These are phyloP conservation scores for Krasilnikovozyma curviuscula DNA, from an alignment of 768 basidiomycete genomes.

Conservation along the genomic window DNA sequence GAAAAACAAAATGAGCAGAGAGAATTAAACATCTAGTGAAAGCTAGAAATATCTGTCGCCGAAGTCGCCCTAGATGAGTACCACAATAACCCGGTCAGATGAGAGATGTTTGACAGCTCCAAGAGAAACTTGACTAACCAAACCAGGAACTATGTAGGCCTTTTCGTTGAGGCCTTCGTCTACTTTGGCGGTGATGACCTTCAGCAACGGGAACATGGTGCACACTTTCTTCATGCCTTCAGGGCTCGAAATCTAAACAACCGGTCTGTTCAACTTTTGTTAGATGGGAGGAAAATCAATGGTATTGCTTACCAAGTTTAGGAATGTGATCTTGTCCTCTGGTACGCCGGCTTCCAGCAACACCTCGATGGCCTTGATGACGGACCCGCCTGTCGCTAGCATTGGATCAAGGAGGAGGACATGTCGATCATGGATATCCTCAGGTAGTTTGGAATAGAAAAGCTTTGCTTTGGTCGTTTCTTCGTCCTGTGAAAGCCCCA, in stretches of 20 bases:
- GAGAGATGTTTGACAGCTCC: no score
- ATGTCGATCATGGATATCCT: conserved; percentile 76
- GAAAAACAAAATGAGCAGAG: no score
- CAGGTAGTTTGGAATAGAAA: conserved; percentile 84
- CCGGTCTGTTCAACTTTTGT: not conserved
- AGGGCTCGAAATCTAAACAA: conserved; percentile 57
- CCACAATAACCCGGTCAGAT: no score
- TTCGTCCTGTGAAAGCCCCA: no score
- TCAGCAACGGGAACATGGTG: conserved; percentile 48
- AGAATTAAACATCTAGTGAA: no score
- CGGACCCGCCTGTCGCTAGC: conserved; percentile 89
- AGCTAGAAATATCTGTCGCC: no score
- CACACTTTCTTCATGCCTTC: conserved; percentile 75
- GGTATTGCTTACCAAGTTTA: conserved; percentile 74
- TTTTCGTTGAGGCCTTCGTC: conserved; percentile 82
- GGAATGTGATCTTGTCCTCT: conserved; percentile 84
- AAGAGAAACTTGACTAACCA: no score
- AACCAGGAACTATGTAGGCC: no score
- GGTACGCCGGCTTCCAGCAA: conserved; percentile 78
- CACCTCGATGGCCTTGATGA: conserved; percentile 92
- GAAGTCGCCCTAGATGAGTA: no score
- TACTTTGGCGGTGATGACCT: conserved; percentile 91
- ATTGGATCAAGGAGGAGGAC: conserved; percentile 92
- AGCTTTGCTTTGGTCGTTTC: conserved; percentile 82
- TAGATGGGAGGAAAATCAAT: no score